Evolutionary conservation across 2,329 filamentous ascomycete species (phyloP), one percentile per base, ranked within the genome.

Genomic region (Microcera coccophila): DNA sequence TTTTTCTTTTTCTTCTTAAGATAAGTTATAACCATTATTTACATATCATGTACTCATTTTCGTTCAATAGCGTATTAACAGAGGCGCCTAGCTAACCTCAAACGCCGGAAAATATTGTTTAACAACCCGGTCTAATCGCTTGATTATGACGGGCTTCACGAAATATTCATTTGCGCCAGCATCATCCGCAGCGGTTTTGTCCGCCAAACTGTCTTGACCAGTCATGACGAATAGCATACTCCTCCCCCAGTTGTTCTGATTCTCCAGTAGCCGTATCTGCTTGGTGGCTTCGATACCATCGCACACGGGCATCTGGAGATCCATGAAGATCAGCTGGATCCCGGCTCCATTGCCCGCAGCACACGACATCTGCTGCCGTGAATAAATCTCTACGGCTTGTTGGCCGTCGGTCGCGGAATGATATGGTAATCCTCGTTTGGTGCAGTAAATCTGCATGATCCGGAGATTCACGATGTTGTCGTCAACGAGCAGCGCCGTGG

Each of bases 381-480:
- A 36, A 20, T 59, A 61, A 1, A 56, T 36, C 2, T 69, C 61
- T 9, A 74, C 63, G 2, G 72, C 72, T 54, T 73, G 64, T 15
- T 62, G 56, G 2, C 72, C 71, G 32, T 75, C 67, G 5, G 62
- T 61, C 1, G 71, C 71, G 1, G 64, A 65, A 14, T 62, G 55
- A 19, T 71, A 72, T 14, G 67, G 62, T 18, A 73, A 61, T 0
- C 64, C 62, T 10, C 70, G 61, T 32, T 68, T 67, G 41, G 68
- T 65, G 38, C 72, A 69, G 49, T 73, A 74, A 53, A 72, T 70
- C 15, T 67, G 60, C 20, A 75, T 50, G 19, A 75, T 72, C 16
- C 71, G 70, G 1, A 74, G 62, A 17, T 75, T 75, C 41, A 75
- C 68, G 3, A 65, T 41, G 35, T 75, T 75, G 45, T 74, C 72